Conservation (phyloP, 176 grass and related monocot species). For the Echinochloa phyllopogon region DNA sequence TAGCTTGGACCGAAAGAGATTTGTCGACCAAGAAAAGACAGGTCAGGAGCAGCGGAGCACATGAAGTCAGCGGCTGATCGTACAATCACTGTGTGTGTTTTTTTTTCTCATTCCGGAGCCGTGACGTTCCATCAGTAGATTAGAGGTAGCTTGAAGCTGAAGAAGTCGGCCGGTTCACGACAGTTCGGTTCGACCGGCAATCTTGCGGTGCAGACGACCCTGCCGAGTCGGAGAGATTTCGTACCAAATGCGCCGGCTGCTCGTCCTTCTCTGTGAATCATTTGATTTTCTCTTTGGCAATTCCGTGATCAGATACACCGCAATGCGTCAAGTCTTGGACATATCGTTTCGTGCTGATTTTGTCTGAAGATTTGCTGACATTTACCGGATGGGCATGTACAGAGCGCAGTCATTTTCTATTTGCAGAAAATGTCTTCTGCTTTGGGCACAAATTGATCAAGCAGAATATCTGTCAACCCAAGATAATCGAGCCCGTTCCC, state of each 20-base stretch:
- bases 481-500: not conserved
- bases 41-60: slow-evolving; percentile 40
- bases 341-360: slow-evolving; percentile 3
- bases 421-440: not conserved
- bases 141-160: slow-evolving; percentile 36
- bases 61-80: slow-evolving; percentile 42
- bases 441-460: not conserved
- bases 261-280: not conserved
- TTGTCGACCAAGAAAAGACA: slow-evolving; percentile 41
- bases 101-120: not conserved
- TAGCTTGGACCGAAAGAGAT: slow-evolving; percentile 14
- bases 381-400: not conserved
- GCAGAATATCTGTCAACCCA: not conserved
- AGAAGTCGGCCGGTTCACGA: slow-evolving; percentile 37
- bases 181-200: slow-evolving; percentile 19
- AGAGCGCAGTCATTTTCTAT: not conserved
- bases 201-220: slow-evolving; percentile 2
- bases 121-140: not conserved
- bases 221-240: slow-evolving; percentile 9
- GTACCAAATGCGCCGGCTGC: not conserved
- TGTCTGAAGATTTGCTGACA: not conserved
- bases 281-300: not conserved
- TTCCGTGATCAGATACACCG: not conserved
- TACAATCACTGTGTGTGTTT: slow-evolving; percentile 12
- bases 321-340: not conserved